Percentiles rank a stretch among this genome's conserved stretches.
Evolutionary conservation across 768 basidiomycete genomes (phyloP).

Genomic region (Podaxis sp.): DNA sequence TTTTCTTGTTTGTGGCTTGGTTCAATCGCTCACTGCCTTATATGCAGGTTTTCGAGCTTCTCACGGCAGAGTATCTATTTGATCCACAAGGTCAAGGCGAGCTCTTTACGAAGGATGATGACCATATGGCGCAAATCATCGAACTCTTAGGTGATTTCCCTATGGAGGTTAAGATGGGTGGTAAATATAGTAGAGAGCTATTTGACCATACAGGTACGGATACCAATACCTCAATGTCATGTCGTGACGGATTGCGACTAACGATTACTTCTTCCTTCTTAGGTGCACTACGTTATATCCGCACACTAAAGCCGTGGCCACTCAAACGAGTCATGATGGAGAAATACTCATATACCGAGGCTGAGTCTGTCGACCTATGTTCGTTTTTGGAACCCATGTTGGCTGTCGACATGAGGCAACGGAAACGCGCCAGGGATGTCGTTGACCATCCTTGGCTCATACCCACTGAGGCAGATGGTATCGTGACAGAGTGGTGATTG

Average conservation of each 20-base stretch:
- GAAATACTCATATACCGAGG: constrained; percentile 75
- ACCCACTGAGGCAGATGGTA: constrained; percentile 38
- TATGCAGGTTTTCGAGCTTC: constrained; percentile 75
- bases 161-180: constrained; percentile 74
- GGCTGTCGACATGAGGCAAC: constrained; percentile 62
- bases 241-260: constrained; percentile 9
- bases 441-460: constrained; percentile 74
- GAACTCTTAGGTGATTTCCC: constrained; percentile 85
- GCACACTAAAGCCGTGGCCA: constrained; percentile 77
- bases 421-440: constrained; percentile 73
- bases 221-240: constrained; percentile 1
- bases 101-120: constrained; percentile 89
- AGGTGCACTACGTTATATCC: constrained; percentile 75
- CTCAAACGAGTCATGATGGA: constrained; percentile 83
- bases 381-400: constrained; percentile 78
- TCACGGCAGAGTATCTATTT: constrained; percentile 91
- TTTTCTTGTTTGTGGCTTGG: not conserved
- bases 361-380: constrained; percentile 59
- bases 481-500: constrained; percentile 44
- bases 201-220: constrained; percentile 71
- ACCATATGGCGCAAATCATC: constrained; percentile 94
- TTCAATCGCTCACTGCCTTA: constrained; percentile 4
- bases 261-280: constrained; percentile 14
- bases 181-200: constrained; percentile 81
- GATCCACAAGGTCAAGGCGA: constrained; percentile 84